Percentiles rank a stretch among this genome's conserved stretches.
These are phyloP conservation scores for Blastosporella zonata DNA, from an alignment of 1,284 basidiomycete genomes.

Conservation along the genomic window DNA sequence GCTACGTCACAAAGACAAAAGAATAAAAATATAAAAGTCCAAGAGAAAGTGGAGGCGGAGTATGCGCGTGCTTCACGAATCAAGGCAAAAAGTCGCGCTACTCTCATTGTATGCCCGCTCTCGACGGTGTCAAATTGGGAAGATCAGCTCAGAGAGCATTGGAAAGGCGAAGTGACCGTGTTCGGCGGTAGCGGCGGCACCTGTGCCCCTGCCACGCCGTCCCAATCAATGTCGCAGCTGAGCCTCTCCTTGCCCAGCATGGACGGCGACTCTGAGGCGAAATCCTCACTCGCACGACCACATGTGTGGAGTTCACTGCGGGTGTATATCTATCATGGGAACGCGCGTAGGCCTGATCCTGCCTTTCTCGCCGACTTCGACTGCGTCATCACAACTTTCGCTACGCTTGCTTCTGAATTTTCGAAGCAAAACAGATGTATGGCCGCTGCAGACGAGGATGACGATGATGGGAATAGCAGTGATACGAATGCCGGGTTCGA, in stretches of 20 bases:
- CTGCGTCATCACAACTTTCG: constrained; percentile 96
- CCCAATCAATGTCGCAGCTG: constrained; percentile 25
- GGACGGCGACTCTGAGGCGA: constrained; percentile 35
- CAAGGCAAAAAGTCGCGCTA: constrained; percentile 81
- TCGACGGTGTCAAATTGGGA: constrained; percentile 99
- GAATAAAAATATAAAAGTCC: constrained; percentile 57
- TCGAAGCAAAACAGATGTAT: constrained; percentile 80
- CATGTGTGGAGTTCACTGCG: constrained; percentile 58
- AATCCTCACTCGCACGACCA: constrained; percentile 30
- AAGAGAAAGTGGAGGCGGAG: constrained; percentile 68
- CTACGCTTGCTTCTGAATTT: constrained; percentile 93
- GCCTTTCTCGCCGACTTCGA: constrained; percentile 90
- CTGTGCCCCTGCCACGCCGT: constrained; percentile 31
- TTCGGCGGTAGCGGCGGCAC: constrained; percentile 67
- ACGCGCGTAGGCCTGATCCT: constrained; percentile 82
- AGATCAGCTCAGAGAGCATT: constrained; percentile 95
- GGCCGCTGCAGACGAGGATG: constrained; percentile 52
- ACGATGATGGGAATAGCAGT: constrained; percentile 70
- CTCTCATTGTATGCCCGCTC: constrained; percentile 94
- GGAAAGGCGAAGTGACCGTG: constrained; percentile 81
- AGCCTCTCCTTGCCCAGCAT: constrained; percentile 20
- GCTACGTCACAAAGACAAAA: constrained; percentile 47
- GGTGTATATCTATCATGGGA: constrained; percentile 96
- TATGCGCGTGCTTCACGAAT: constrained; percentile 70
- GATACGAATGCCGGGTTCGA: constrained; percentile 63